Base-by-base conservation (phyloP, 2,329 filamentous ascomycete genomes). In the Sclerotinia subarctica region DNA sequence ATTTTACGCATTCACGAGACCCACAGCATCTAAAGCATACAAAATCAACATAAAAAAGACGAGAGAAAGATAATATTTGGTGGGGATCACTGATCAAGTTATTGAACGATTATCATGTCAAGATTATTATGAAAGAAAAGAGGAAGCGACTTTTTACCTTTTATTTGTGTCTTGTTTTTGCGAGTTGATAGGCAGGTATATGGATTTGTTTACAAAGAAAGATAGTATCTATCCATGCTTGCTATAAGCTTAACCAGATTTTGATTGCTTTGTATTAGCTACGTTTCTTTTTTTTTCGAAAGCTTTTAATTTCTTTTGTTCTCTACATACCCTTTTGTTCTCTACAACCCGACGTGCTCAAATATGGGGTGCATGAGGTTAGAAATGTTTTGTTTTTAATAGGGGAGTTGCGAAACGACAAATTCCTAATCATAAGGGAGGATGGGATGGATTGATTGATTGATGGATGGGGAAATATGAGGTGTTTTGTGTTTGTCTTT, bases 1-100 rank as follows among this genome's bases (percentile, higher is more conserved):
- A 58, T 68, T 71, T 74, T 74, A 76, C 70, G 74, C 73, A 70
- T 75, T 76, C 70, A 76, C 71, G 74, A 76, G 53, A 66, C 54
- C 46, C 42, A 66, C 53, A 59, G 54, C 42, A 64, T 64, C 59
- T 64, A 52, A 44, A 64, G 10, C 60, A 64, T 35, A 66, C 21
- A 66, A 59, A 46, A 66, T 70, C 70, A 67, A 63, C 72, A 47
- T 62, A 56, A 38, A 42, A 51, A 56, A 52, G 24, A 32, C 42
- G 29, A 42, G 38, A 44, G 47, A 58, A 49, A 52, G 52, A 54
- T 58, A 53, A 66, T 44, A 52, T 46, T 38, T 35, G 32, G 51
- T 26, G 49, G 64, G 67, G 49, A 62, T 63, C 47, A 67, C 47
- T 52, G 66, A 54, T 57, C 29, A 32, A 32, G 49, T 47, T 49